Evolutionary conservation across 106 monocot species (phyloP).

Genomic region (Dioscorea dumetorum): DNA sequence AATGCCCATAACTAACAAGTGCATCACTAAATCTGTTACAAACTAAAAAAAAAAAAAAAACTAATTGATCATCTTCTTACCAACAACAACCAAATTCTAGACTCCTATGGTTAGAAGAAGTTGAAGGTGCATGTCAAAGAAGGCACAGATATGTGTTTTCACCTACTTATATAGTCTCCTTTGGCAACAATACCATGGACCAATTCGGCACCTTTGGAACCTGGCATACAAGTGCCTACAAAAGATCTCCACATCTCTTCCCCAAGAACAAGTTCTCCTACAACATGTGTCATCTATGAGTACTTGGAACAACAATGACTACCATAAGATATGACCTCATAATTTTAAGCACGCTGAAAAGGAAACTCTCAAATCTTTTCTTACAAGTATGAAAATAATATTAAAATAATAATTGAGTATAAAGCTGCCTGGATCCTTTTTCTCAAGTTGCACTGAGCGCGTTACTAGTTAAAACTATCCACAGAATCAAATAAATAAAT

Average conservation of each 20-base stretch:
- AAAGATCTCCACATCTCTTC: slow-evolving; percentile 87
- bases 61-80: slow-evolving; percentile 28
- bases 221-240: slow-evolving; percentile 65
- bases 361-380: no score
- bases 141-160: slow-evolving; percentile 93
- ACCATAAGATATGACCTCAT: no score
- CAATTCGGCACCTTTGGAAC: slow-evolving; percentile 68
- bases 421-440: no score
- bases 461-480: no score
- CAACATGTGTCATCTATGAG: slow-evolving; percentile 42
- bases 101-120: slow-evolving; percentile 62
- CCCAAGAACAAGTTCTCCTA: slow-evolving; percentile 73
- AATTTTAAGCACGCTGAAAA: no score
- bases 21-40: no score
- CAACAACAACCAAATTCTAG: slow-evolving; percentile 68
- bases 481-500: neutral
- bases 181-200: slow-evolving; percentile 54
- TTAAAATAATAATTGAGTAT: no score
- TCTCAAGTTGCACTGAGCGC: no score
- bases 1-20: no score
- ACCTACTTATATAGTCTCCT: slow-evolving; percentile 76
- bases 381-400: no score
- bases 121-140: slow-evolving; percentile 77
- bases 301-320: no score
- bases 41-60: no score